Base-by-base conservation (phyloP, 2,329 filamentous ascomycete species). In the Cladorrhinum sp. region DNA sequence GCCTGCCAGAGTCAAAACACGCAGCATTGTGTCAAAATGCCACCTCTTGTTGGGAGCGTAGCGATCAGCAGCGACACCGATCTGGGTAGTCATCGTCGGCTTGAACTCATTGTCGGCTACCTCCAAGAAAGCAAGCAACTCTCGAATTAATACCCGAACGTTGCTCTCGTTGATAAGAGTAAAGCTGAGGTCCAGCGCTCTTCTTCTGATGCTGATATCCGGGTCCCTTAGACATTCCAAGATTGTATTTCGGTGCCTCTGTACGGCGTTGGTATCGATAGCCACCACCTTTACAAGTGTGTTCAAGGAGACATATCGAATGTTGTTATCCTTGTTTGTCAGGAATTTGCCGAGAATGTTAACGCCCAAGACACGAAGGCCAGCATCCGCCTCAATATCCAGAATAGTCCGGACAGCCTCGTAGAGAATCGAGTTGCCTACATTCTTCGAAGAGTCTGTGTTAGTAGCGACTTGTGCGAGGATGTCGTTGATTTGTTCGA, bases 61-160 rank as follows among this genome's bases (percentile, higher is more conserved):
- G 66, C 93, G 88, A 75, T 99, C 95, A 6, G 96, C 95, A 10
- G 96, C 95, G 69, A 99, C 92, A 23, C 95, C 95, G 73, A 99
- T 99, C 72, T 99, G 95, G 57, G 89, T 95, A 1, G 95, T 99
- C 93, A 99, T 97, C 57, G 92, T 91, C 6, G 95, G 91, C 78
- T 99, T 99, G 79, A 99, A 99, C 75, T 99, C 95, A 66, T 96
- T 96, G 71, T 99, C 95, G 58, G 96, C 93, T 55, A 96, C 92
- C 74, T 99, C 95, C 60, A 99, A 77, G 81, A 99, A 99, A 6
- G 95, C 92, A 49, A 99, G 81, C 45, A 99, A 81, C 73, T 99
- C 96, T 64, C 96, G 82, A 62, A 99, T 95, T 41, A 99, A 82
- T 3, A 98, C 91, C 41, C 95, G 88, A 36, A 99, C 92, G 69